Base-by-base conservation (phyloP, 805 yeast genomes). In the Candida chauliodis region DNA sequence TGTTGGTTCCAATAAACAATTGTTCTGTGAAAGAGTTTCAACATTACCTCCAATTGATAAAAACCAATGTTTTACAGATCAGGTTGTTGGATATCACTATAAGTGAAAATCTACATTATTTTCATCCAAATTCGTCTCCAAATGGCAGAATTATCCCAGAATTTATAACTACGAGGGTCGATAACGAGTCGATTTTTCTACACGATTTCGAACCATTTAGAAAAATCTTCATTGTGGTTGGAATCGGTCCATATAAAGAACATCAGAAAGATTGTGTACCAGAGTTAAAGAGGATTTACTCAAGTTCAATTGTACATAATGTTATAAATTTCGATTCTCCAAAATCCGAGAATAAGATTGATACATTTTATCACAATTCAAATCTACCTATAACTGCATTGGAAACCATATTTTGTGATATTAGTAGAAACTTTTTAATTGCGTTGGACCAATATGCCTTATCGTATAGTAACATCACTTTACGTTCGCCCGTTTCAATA, bases 201-300 rank as follows among this genome's bases (percentile, higher is more conserved):
- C 86, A 84, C 48, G 98, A 91, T 58, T 79, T 91, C 46, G 97
- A 93, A 60, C 95, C 96, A 1, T 88, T 76, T 59, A 63, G 97
- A 36, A 87, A 88, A 53, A 78, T 84, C 0, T 76, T 87, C 48
- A 69, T 82, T 6, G 79, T 81, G 4, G 34, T 75, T 6, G 80
- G 78, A 0, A 42, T 72, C 11, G 66, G 71, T 1, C 46, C 53
- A 16, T 67, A 64, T 54, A 42, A 36, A 4, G 43, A 34, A 4
- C 32, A 36, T 5, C 23, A 34, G 1, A 42, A 46, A 10, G n/a
- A n/a, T n/a, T n/a, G n/a, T n/a, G 31, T 33, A 7, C 30, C 36
- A 3, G 44, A 43, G 10, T 63, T 89, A 36, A 67, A 65, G 34
- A 63, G 59, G 33, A 43, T 47, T 10, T 74, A 73, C 49, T 76